A percentile compares a stretch with the other conserved stretches of the same genome.
phyloP scores from a whole-genome alignment of 108 stramenopile genomes.

The Pelagomonas calceolata region DNA sequence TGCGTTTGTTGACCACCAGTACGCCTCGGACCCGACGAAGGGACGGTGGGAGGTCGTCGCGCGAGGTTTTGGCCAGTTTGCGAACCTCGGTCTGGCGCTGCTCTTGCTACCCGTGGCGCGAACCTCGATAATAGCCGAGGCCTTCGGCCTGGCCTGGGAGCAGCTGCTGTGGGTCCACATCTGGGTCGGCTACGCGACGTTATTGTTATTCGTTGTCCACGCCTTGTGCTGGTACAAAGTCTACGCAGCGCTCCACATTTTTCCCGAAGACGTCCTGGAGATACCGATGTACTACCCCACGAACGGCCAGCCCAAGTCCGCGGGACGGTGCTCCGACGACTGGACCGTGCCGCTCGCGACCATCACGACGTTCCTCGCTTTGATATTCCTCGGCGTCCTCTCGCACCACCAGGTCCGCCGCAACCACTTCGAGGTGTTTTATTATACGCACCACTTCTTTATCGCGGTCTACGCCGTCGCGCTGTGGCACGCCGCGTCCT shows the following conservation, averaged over 20 bases:
- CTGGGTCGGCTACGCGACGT: neutral
- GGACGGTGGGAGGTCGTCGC: no score
- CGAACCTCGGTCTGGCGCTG: neutral
- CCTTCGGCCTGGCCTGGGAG: constrained; percentile 5
- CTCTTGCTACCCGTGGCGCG: constrained; percentile 19
- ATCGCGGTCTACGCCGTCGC: constrained; percentile 14
- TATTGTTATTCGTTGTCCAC: constrained; percentile 7
- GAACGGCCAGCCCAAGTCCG: constrained; percentile 14
- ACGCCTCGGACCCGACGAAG: no score
- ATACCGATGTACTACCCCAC: constrained; percentile 3
- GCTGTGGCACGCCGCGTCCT: constrained; percentile 20
- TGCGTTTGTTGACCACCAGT: no score
- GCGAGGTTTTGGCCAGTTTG: no score
- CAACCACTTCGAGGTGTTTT: constrained; percentile 15
- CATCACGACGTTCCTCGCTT: neutral
- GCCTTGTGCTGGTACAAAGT: neutral
- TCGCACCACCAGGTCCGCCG: constrained; percentile 7
- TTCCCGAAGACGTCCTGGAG: constrained; percentile 5
- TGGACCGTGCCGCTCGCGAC: constrained; percentile 19
- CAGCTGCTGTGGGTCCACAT: constrained; percentile 4
- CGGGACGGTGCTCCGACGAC: constrained; percentile 11
- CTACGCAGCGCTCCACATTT: constrained; percentile 5
- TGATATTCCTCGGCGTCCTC: neutral
- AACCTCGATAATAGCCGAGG: constrained; percentile 8
- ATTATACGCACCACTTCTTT: constrained; percentile 27